Percentiles rank a stretch among this genome's conserved stretches.
phyloP scores from a whole-genome alignment of 768 basidiomycete species.

The Gymnopilus dilepis region DNA sequence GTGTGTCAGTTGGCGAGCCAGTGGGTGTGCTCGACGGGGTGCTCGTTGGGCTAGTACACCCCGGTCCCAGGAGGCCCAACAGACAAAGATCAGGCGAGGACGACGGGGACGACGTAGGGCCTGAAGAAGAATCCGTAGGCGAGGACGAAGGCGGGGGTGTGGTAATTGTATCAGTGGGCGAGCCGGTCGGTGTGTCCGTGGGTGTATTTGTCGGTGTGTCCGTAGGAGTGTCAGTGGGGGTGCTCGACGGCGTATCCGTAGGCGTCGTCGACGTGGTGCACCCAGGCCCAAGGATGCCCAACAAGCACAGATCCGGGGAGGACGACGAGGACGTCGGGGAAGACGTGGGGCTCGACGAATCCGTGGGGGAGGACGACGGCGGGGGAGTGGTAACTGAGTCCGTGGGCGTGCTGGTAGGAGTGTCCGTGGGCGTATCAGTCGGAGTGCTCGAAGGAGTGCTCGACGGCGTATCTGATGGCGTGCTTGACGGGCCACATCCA shows the following conservation, averaged over 20 bases:
- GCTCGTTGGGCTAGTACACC: background rate
- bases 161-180: background rate
- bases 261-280: background rate
- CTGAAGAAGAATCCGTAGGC: background rate
- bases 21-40: background rate
- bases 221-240: background rate
- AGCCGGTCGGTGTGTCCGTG: background rate
- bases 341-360: background rate
- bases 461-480: background rate
- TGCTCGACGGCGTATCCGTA: slow-evolving; percentile 5
- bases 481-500: background rate
- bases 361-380: background rate
- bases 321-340: background rate
- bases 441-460: background rate
- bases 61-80: background rate
- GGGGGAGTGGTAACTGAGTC: background rate
- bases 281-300: background rate
- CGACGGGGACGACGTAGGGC: background rate
- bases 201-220: background rate
- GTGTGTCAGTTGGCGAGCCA: background rate
- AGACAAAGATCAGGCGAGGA: background rate
- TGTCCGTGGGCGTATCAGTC: background rate
- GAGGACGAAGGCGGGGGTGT: slow-evolving; percentile 3
- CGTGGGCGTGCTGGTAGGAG: background rate
- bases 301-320: background rate